A percentile compares a stretch with the other conserved stretches of the same genome.
Conservation (phyloP, 2,329 filamentous ascomycete genomes). For the Pseudohalonectria lignicola region DNA sequence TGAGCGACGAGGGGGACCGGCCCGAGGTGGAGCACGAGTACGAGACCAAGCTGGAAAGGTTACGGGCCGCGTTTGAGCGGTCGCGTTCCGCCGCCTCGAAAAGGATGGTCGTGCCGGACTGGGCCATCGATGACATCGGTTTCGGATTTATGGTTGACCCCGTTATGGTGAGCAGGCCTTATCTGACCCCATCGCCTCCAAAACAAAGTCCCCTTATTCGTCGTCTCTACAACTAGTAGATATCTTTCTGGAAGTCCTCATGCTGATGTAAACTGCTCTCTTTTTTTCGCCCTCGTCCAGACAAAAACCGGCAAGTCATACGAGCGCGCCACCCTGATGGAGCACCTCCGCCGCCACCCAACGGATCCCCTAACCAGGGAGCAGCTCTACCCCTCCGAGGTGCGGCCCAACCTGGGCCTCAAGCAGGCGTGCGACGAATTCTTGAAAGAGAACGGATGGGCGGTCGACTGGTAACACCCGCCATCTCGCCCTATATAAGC, state of each 20-base stretch:
- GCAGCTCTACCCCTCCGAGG: constrained; percentile 53
- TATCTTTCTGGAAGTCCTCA: too few species aligned
- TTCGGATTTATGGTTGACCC: constrained; percentile 68
- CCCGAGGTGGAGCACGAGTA: constrained; percentile 36
- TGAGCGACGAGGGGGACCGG: constrained; percentile 33
- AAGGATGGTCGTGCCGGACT: constrained; percentile 58
- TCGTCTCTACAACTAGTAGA: too few species aligned
- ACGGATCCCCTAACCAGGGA: constrained; percentile 80
- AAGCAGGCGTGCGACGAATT: constrained; percentile 76
- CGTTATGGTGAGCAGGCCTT: constrained; percentile 32
- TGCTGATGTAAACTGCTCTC: too few species aligned
- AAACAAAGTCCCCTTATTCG: too few species aligned
- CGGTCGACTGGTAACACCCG: constrained; percentile 64
- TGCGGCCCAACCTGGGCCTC: constrained; percentile 73
- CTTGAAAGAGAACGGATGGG: constrained; percentile 79
- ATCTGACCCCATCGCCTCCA: neutral
- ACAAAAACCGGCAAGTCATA: constrained; percentile 86
- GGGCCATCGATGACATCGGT: constrained; percentile 65
- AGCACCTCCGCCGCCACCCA: constrained; percentile 65
- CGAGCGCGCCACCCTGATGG: constrained; percentile 73
- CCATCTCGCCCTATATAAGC: neutral
- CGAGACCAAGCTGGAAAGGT: constrained; percentile 28
- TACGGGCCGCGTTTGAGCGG: constrained; percentile 40
- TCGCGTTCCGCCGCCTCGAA: constrained; percentile 31
- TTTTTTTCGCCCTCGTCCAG: constrained; percentile 20